Conservation (phyloP, 1,284 basidiomycete species). For the Ceratobasidium theobromae region DNA sequence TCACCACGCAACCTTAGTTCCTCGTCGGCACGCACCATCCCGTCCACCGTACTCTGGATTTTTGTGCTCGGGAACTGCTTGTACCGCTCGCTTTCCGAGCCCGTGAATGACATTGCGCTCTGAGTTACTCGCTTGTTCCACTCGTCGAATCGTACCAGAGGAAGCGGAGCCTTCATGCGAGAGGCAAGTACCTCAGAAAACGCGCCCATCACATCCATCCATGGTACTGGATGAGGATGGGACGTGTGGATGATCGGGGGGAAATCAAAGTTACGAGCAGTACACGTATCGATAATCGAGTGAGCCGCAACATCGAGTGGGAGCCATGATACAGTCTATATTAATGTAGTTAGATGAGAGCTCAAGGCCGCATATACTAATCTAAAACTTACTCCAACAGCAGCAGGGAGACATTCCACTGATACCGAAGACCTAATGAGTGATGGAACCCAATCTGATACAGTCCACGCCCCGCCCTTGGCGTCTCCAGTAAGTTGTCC, state of each 20-base stretch:
- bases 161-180: background rate
- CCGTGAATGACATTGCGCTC: conserved; percentile 22
- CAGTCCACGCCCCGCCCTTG: conserved; percentile 31
- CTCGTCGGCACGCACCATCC: background rate
- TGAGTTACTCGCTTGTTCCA: conserved; percentile 42
- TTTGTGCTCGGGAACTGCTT: conserved; percentile 40
- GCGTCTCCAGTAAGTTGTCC: conserved; percentile 33
- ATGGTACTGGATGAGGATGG: conserved; percentile 41
- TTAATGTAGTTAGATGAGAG: background rate
- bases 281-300: conserved; percentile 40
- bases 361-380: background rate
- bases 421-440: conserved; percentile 12
- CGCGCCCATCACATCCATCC: conserved; percentile 37
- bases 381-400: conserved; percentile 1
- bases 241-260: conserved; percentile 39
- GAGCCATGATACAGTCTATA: conserved; percentile 43
- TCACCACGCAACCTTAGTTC: background rate
- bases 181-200: conserved; percentile 39
- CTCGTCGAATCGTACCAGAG: conserved; percentile 40
- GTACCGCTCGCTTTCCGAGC: conserved; percentile 39
- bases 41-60: background rate
- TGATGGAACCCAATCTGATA: no score
- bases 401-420: background rate
- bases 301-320: no score
- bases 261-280: background rate